Evolutionary conservation across 208 protist genomes (phyloP).

Genomic region (Strigomonas galati): DNA sequence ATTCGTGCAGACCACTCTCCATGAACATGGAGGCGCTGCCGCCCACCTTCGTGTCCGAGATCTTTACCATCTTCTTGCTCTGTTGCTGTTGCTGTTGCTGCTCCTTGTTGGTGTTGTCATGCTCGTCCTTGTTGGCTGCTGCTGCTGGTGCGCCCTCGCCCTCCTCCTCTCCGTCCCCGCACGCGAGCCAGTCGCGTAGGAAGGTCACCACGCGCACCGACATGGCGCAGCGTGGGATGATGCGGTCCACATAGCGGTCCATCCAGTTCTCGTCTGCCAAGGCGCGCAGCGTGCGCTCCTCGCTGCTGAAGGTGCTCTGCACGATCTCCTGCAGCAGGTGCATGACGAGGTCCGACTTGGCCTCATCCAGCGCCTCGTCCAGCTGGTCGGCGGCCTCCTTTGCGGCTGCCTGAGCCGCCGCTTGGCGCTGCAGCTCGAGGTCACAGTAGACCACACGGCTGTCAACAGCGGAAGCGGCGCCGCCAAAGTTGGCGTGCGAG

Average conservation of each 20-base stretch:
- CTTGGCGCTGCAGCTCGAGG: conserved; percentile 8
- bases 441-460: background rate
- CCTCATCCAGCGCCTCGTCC: conserved; percentile 53
- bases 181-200: conserved; percentile 40
- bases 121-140: conserved; percentile 11
- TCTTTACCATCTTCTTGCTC: too few relatives aligned
- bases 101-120: background rate
- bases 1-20: conserved; percentile 66
- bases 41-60: background rate
- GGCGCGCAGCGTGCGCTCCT: conserved; percentile 32
- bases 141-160: background rate
- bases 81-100: conserved; percentile 16
- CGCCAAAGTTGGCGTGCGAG: background rate
- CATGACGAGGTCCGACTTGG: conserved; percentile 57
- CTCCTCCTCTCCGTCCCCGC: background rate
- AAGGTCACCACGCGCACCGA: conserved; percentile 46
- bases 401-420: background rate
- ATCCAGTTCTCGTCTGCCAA: conserved; percentile 59
- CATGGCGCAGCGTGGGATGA: conserved; percentile 61
- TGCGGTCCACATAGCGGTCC: conserved; percentile 44
- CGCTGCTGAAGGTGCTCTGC: conserved; percentile 12
- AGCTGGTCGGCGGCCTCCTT: conserved; percentile 8
- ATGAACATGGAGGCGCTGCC: conserved; percentile 25
- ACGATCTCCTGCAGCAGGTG: conserved; percentile 68
- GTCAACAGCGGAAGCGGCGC: background rate